These are phyloP conservation scores for Phytophthora foliorum DNA, from an alignment of 352 stramenopile species.

Conservation along the genomic window DNA sequence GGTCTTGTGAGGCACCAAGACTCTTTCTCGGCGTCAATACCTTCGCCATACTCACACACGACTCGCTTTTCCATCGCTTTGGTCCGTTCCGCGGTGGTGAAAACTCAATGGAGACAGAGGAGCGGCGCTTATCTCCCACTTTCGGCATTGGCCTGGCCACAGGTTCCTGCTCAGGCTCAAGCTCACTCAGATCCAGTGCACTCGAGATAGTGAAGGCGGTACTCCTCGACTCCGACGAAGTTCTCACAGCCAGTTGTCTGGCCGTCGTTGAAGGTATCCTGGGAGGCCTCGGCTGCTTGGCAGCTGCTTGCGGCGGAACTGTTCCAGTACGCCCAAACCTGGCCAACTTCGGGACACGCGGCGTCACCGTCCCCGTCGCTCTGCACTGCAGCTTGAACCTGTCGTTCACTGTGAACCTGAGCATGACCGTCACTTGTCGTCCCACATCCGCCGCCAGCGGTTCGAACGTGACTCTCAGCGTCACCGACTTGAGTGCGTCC, in stretches of 20 bases:
- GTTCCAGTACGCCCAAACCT: constrained; percentile 32
- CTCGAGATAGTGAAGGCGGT: constrained; percentile 16
- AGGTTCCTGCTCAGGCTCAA: constrained; percentile 31
- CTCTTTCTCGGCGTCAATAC: constrained; percentile 22
- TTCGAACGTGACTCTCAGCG: constrained; percentile 74
- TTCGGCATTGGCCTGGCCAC: constrained; percentile 10
- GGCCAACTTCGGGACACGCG: constrained; percentile 31
- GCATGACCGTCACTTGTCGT: constrained; percentile 46
- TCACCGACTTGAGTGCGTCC: constrained; percentile 58
- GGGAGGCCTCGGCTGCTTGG: constrained; percentile 3
- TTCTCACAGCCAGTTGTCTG: constrained; percentile 3
- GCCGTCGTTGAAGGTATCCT: constrained; percentile 7
- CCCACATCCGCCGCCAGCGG: constrained; percentile 53
- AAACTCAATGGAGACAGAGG: constrained; percentile 52
- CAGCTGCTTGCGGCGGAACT: not conserved
- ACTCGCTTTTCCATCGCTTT: constrained; percentile 41
- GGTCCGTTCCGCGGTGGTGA: constrained; percentile 45
- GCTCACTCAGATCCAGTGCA: constrained; percentile 5
- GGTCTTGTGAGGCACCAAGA: not conserved
- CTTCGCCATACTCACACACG: constrained; percentile 7
- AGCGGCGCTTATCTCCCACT: constrained; percentile 45
- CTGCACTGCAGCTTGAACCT: constrained; percentile 61
- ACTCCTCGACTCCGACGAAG: constrained; percentile 4
- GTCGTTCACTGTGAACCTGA: constrained; percentile 80
- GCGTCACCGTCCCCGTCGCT: constrained; percentile 40